These are phyloP conservation scores for Ascochyta viciae-villosae DNA, from an alignment of 2,329 filamentous ascomycete species.

Conservation along the genomic window DNA sequence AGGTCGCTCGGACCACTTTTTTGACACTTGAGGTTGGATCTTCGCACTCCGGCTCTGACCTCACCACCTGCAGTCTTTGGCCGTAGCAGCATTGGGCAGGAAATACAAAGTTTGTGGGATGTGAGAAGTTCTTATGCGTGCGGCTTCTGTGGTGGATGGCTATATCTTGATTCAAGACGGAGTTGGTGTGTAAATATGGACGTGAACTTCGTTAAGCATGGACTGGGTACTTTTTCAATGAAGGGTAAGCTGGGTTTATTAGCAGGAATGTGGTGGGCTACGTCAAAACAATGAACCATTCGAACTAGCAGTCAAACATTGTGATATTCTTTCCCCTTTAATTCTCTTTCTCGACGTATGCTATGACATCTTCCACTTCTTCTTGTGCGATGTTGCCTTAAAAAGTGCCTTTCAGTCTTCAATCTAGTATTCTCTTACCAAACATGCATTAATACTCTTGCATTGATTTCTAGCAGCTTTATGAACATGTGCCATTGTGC, in stretches of 20 bases:
- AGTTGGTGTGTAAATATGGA: not conserved
- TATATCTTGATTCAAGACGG: not conserved
- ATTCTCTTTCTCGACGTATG: not conserved
- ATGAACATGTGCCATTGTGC: too few relatives aligned
- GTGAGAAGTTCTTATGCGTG: slow-evolving; percentile 2
- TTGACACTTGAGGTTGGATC: slow-evolving; percentile 5
- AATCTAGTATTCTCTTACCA: too few relatives aligned
- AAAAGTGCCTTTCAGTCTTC: too few relatives aligned
- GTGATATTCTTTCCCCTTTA: not conserved
- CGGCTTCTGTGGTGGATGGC: slow-evolving; percentile 4
- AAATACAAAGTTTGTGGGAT: slow-evolving; percentile 4
- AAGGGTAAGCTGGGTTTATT: not conserved
- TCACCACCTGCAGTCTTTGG: slow-evolving; percentile 10
- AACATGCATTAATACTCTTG: not conserved
- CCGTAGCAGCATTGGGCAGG: slow-evolving; percentile 13
- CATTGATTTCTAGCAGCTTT: too few relatives aligned
- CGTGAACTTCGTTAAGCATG: not conserved
- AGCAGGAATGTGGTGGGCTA: not conserved
- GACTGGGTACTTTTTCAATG: not conserved
- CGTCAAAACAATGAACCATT: not conserved
- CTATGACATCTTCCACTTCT: not conserved
- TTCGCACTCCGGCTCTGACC: slow-evolving; percentile 7
- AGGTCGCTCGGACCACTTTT: slow-evolving; percentile 7
- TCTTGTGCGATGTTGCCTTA: not conserved
- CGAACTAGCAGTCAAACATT: not conserved